These are phyloP conservation scores for Clavariopsis aquatica DNA, from an alignment of 495 filamentous ascomycete species.

Conservation along the genomic window DNA sequence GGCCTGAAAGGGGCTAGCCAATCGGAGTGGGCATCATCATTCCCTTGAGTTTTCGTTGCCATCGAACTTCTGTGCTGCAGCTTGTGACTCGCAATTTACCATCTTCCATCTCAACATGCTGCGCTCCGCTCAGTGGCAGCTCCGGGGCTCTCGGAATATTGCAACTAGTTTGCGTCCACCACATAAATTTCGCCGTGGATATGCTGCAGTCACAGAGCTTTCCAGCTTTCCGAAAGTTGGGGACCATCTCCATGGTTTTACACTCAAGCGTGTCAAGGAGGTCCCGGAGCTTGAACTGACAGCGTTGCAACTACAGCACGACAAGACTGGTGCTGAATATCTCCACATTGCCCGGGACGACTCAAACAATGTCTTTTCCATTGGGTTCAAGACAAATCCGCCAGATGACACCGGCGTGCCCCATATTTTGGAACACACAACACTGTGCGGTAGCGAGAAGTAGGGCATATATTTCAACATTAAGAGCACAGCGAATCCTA, in stretches of 20 bases:
- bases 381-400: conserved; percentile 98
- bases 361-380: conserved; percentile 98
- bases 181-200: conserved; percentile 42
- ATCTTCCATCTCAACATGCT: conserved; percentile 30
- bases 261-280: conserved; percentile 79
- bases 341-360: conserved; percentile 93
- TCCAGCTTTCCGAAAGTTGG: conserved; percentile 72
- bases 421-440: conserved; percentile 96
- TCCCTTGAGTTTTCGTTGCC: background rate
- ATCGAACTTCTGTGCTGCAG: background rate
- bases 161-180: background rate
- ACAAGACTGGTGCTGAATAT: conserved; percentile 93
- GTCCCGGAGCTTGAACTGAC: conserved; percentile 92
- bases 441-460: conserved; percentile 95
- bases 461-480: conserved; percentile 46
- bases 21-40: conserved; percentile 3
- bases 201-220: conserved; percentile 71
- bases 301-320: conserved; percentile 83
- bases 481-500: conserved; percentile 8
- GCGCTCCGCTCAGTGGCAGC: conserved; percentile 27
- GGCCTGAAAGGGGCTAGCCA: background rate
- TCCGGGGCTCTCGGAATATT: conserved; percentile 15
- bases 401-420: conserved; percentile 94
- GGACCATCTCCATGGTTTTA: conserved; percentile 90
- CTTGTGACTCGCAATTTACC: background rate